Conservation (phyloP, 2,329 filamentous ascomycete genomes). For the Raffaelea arxii region DNA sequence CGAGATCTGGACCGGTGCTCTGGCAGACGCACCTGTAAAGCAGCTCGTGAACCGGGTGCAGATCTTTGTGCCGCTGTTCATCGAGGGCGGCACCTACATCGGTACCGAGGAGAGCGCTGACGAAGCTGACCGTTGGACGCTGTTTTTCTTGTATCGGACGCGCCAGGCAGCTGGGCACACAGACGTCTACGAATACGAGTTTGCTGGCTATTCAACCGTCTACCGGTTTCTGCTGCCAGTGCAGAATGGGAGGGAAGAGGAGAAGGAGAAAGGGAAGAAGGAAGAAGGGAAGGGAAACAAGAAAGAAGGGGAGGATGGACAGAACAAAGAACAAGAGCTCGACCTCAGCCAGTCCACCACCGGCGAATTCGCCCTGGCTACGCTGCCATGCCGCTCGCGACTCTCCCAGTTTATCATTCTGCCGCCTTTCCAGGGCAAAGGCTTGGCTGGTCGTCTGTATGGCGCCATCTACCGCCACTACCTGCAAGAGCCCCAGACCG, state of each 20-base stretch:
- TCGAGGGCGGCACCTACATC: slow-evolving; percentile 82
- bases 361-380: slow-evolving; percentile 20
- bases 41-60: slow-evolving; percentile 72
- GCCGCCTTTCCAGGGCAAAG: slow-evolving; percentile 73
- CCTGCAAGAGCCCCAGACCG: slow-evolving; percentile 55
- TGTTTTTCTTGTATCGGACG: slow-evolving; percentile 72
- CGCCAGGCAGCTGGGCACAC: slow-evolving; percentile 30
- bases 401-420: slow-evolving; percentile 92
- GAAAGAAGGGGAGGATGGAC: neutral
- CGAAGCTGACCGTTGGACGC: slow-evolving; percentile 70
- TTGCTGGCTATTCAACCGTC: slow-evolving; percentile 83
- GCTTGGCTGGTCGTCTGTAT: slow-evolving; percentile 75
- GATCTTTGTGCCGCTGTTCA: slow-evolving; percentile 75
- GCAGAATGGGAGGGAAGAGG: too few relatives aligned
- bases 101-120: slow-evolving; percentile 54
- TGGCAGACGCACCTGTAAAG: slow-evolving; percentile 60
- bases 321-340: slow-evolving; percentile 12
- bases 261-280: too few relatives aligned
- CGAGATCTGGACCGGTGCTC: slow-evolving; percentile 74
- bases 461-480: slow-evolving; percentile 65
- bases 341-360: slow-evolving; percentile 22
- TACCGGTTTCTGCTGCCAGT: slow-evolving; percentile 80
- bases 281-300: too few relatives aligned
- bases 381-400: slow-evolving; percentile 66
- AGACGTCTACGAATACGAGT: slow-evolving; percentile 55